These are phyloP conservation scores for Rhodosporidiobolus sp. DNA, from an alignment of 768 basidiomycete species.

Conservation along the genomic window DNA sequence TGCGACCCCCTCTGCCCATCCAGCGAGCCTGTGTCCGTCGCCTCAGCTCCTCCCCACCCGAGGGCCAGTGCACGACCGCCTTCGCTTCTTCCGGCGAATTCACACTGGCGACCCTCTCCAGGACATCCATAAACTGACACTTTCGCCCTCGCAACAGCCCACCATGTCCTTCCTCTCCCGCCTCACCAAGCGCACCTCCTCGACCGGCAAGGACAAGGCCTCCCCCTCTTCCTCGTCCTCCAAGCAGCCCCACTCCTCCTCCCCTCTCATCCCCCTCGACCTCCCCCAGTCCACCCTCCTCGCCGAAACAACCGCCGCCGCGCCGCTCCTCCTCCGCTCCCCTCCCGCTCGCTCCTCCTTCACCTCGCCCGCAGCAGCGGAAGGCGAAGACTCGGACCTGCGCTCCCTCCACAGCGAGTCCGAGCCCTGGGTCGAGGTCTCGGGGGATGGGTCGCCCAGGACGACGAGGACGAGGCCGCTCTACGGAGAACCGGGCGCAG, in stretches of 20 bases:
- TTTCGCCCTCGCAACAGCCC: background rate
- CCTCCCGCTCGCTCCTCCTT: background rate
- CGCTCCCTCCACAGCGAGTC: background rate
- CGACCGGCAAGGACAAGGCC: background rate
- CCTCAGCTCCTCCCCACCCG: background rate
- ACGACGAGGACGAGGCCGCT: background rate
- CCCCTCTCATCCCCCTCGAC: background rate
- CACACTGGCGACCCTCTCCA: too few relatives aligned
- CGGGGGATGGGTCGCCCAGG: background rate
- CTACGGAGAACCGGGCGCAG: too few relatives aligned
- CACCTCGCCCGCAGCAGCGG: too few relatives aligned
- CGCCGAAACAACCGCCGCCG: constrained; percentile 1
- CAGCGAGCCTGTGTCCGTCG: background rate
- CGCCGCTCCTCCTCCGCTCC: constrained; percentile 1
- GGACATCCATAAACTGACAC: background rate
- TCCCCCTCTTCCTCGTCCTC: background rate
- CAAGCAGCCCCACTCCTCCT: too few relatives aligned
- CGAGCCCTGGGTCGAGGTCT: constrained; percentile 5
- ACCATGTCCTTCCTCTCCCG: constrained; percentile 20
- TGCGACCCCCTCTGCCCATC: background rate
- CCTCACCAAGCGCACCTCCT: background rate
- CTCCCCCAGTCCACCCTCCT: constrained; percentile 16
- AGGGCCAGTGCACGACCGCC: background rate
- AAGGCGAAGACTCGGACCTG: background rate
- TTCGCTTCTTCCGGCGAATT: too few relatives aligned